Evolutionary conservation across 768 basidiomycete genomes (phyloP).

Genomic region (Fistulinella prunicolor): DNA sequence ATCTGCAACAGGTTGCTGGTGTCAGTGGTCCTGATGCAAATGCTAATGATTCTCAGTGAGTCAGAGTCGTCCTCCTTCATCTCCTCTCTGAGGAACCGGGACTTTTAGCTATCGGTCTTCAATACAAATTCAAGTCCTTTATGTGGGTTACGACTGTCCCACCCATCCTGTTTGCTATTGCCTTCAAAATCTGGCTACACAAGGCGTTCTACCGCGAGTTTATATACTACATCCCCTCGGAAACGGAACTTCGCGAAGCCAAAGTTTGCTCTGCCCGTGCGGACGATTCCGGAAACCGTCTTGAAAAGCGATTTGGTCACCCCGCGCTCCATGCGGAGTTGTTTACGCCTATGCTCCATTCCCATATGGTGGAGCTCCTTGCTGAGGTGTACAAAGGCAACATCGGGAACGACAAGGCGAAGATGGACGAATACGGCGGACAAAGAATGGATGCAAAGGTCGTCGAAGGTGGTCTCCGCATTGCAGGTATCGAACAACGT

Average conservation of each 20-base stretch:
- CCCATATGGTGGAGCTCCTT: conserved; percentile 79
- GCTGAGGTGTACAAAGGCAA: conserved; percentile 75
- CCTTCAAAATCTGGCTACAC: conserved; percentile 84
- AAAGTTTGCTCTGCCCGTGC: conserved; percentile 77
- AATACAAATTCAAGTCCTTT: conserved; percentile 68
- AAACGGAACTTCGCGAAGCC: conserved; percentile 67
- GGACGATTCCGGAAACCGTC: conserved; percentile 67
- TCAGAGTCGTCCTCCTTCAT: conserved; percentile 6
- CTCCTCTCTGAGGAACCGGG: neutral
- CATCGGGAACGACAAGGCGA: conserved; percentile 59
- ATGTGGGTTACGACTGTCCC: conserved; percentile 85
- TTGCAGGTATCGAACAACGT: conserved; percentile 76
- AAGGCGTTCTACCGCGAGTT: conserved; percentile 65
- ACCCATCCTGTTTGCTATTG: conserved; percentile 71
- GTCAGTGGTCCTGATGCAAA: conserved; percentile 82
- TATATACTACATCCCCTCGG: conserved; percentile 81
- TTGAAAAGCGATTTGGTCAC: conserved; percentile 93
- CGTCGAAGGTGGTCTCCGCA: conserved; percentile 75
- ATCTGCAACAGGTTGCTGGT: conserved; percentile 83
- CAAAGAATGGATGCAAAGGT: conserved; percentile 72
- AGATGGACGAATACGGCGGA: conserved; percentile 74
- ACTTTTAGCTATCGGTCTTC: conserved; percentile 75
- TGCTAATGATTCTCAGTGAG: conserved; percentile 83
- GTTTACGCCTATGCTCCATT: conserved; percentile 86
- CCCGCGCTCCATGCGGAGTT: conserved; percentile 85